Base-by-base conservation (phyloP, 352 stramenopile genomes). In the Halophytophthora polymorphica region DNA sequence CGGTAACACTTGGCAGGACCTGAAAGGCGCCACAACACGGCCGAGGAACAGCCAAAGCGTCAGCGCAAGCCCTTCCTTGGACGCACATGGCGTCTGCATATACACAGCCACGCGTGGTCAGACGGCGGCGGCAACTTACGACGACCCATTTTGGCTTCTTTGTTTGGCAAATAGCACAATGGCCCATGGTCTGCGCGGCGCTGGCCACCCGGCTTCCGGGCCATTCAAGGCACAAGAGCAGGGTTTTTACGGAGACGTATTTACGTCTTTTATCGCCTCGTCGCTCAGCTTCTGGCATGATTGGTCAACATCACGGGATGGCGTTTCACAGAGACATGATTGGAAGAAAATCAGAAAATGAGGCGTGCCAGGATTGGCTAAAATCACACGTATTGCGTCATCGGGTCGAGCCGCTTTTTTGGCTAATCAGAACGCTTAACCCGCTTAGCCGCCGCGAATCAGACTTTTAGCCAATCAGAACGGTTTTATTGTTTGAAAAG, bases 1-100 rank as follows among this genome's bases (percentile, higher is more conserved):
- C 97, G 96, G 88, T 99, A 99, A 84, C 96, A 99, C 76, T 97
- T 96, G 72, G 97, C 94, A 68, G 97, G 97, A 97, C 93, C 46
- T 53, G 35, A 14, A 3, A 2, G 3, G 11, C 4, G 11, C 33
- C 11, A 38, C 5, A 17, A 3, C 33, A n/a, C 33, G 33, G 3
- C 33, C 11, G 13, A 17, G 11, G 5, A 7, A 21, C 10, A 43
- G 6, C 1, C 4, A 25, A 3, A 42, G 5, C 13, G 25, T 31
- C 25, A 31, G 25, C 25, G 8, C 4, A 4, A 8, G 25, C 25
- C 8, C 25, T 8, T 31, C 25, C 8, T 31, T 6, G 6, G 3
- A 38, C 13, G 33, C 33, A 10, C 33, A 6, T 6, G 11, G 11
- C 33, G 3, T 38, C 33, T 38, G 3, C 33, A n/a, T n/a, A 17